Evolutionary conservation across 1,284 basidiomycete genomes (phyloP).

Genomic region (Naganishia liquefaciens): DNA sequence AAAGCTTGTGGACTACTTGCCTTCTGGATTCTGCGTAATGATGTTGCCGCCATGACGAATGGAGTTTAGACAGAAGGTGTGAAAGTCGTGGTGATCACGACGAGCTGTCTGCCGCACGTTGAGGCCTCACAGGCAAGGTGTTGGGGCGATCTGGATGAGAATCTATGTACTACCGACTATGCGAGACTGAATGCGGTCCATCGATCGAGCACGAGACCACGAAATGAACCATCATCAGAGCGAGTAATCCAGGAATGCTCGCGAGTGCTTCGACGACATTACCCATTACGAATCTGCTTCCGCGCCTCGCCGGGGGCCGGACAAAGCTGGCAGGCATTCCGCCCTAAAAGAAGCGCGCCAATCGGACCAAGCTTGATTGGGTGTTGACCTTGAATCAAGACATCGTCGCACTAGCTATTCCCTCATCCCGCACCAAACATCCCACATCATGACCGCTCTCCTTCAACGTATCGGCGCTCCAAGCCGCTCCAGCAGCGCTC

Average conservation of each 20-base stretch:
- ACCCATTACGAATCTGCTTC: slow-evolving; percentile 25
- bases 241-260: background rate
- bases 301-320: background rate
- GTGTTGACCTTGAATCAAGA: background rate
- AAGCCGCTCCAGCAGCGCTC: slow-evolving; percentile 6
- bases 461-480: slow-evolving; percentile 23
- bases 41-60: slow-evolving; percentile 42
- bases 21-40: slow-evolving; percentile 46
- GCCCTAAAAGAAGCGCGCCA: background rate
- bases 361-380: slow-evolving; percentile 28
- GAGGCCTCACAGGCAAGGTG: too few species aligned
- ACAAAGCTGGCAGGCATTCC: background rate
- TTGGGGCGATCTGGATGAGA: too few species aligned
- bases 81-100: background rate
- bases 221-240: background rate
- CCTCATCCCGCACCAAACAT: background rate
- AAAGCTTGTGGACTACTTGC: slow-evolving; percentile 24
- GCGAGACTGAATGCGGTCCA: too few species aligned
- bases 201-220: too few species aligned
- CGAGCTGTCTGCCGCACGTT: too few species aligned
- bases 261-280: background rate
- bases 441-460: slow-evolving; percentile 10
- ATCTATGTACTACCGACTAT: too few species aligned
- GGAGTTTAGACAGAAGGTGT: background rate
- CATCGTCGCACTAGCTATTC: background rate